These are phyloP conservation scores for Phlyctochytrium bullatum DNA, from an alignment of 192 early-diverging fungal genomes.

Conservation along the genomic window DNA sequence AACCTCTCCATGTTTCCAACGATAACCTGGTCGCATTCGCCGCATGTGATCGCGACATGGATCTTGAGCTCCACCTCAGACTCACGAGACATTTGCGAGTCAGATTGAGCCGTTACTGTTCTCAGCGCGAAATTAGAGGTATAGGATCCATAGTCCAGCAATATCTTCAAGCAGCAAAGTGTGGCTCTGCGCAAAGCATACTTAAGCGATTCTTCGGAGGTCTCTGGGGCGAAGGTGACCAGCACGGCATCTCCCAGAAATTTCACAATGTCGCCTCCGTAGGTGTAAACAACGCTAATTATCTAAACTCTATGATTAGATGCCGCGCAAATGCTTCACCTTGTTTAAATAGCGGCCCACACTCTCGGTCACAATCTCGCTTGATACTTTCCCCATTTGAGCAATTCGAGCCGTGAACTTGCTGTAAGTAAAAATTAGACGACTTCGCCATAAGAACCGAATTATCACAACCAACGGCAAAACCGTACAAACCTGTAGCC, in stretches of 20 bases:
- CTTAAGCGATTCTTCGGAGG: too few species aligned
- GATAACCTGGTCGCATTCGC: neutral
- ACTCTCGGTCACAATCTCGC: neutral
- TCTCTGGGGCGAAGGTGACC: neutral
- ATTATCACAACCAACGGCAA: too few species aligned
- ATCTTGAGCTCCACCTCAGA: neutral
- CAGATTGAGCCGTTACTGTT: too few species aligned
- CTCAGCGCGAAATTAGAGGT: too few species aligned
- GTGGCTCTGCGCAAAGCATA: too few species aligned
- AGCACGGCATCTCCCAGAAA: neutral
- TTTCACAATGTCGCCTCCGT: neutral
- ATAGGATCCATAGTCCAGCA: too few species aligned
- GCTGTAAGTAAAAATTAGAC: too few species aligned
- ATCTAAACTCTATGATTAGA: neutral
- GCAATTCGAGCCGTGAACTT: too few species aligned
- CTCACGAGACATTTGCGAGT: too few species aligned
- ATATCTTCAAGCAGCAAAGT: too few species aligned
- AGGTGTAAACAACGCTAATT: neutral
- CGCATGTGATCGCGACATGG: neutral
- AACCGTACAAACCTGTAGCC: too few species aligned
- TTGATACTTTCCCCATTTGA: neutral
- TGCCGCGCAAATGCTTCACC: neutral
- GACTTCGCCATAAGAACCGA: too few species aligned
- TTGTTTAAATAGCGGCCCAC: neutral
- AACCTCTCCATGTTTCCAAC: neutral